phyloP scores from a whole-genome alignment of 202 grass and related monocot genomes.

The Carex arenaria region DNA sequence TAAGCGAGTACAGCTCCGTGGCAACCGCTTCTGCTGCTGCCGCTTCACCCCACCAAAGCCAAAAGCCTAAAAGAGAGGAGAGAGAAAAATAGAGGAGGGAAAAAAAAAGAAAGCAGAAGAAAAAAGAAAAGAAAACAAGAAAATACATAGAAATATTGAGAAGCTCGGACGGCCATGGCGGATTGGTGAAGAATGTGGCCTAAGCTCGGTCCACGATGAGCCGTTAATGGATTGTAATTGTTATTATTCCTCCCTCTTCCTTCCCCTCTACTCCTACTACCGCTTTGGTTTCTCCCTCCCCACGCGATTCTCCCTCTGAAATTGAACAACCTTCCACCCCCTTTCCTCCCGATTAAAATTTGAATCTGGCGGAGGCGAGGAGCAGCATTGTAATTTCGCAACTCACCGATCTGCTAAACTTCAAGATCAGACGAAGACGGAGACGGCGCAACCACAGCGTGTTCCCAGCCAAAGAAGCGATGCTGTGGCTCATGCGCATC shows the following conservation, averaged over 20 bases:
- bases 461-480: conserved; percentile 27
- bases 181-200: conserved; percentile 24
- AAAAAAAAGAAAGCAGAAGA: not conserved
- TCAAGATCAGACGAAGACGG: conserved; percentile 24
- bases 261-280: conserved; percentile 24
- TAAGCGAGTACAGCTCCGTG: conserved; percentile 1
- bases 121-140: conserved; percentile 29
- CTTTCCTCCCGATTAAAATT: conserved; percentile 6
- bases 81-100: conserved; percentile 32
- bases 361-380: conserved; percentile 7
- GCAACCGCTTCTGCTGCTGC: not conserved
- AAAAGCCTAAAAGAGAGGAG: conserved; percentile 14
- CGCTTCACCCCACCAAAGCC: conserved; percentile 1
- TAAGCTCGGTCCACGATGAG: conserved; percentile 22
- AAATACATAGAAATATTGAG: conserved; percentile 21
- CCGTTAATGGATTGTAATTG: not conserved
- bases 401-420: conserved; percentile 45
- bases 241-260: conserved; percentile 19
- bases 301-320: conserved; percentile 33
- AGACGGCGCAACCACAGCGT: conserved; percentile 39
- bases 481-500: conserved; percentile 76
- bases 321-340: not conserved
- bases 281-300: conserved; percentile 35
- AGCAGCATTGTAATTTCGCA: conserved; percentile 28
- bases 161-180: conserved; percentile 28